Evolutionary conservation across 1,139 yeast species (phyloP), one percentile per base, ranked within the genome.

Genomic region (Candida albicans): DNA sequence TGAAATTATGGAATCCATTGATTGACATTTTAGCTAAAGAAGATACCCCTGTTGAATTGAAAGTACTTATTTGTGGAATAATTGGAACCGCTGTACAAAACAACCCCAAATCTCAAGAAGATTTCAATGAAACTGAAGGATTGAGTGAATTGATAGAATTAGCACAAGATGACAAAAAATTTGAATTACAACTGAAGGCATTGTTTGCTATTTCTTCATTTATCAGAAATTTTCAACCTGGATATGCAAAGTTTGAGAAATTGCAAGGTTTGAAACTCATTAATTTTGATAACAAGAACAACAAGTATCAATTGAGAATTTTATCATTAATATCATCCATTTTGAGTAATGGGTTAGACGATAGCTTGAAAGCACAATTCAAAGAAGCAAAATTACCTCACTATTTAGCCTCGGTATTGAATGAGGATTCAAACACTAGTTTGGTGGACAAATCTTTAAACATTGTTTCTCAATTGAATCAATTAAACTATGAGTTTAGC

Each of bases 11-110:
- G 99, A 81, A 77, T 11, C 73, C 81, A 5, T 62, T 90, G 39
- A 67, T 87, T 33, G 62, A 62, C 1, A 77, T 81, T 44, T 67
- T 87, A 42, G 35, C 40, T 12, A 66, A 69, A 33, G 66, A 68
- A 33, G 62, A 70, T 4, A 65, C 69, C 3, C 72, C 73, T 15
- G 61, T 64, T 2, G 63, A 72, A 4, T 65, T 90, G 41, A 72
- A 83, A 46, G 68, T 77, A 12, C 66, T 71, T 50, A 84, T 91
- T 7, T 78, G 89, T 52, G 83, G 95, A 42, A 80, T 88, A 34
- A 76, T 91, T 29, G 97, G 96, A 2, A 87, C 93, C 1, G 96
- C 98, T 0, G 95, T 87, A 1, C 99, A 93, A 64, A 93, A 93
- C 61, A 93, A 93, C 60, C 82, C 81, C 2, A 77, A 75, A 46